Evolutionary conservation across 2,329 filamentous ascomycete species (phyloP).

Genomic region (Trichoderma gracile): DNA sequence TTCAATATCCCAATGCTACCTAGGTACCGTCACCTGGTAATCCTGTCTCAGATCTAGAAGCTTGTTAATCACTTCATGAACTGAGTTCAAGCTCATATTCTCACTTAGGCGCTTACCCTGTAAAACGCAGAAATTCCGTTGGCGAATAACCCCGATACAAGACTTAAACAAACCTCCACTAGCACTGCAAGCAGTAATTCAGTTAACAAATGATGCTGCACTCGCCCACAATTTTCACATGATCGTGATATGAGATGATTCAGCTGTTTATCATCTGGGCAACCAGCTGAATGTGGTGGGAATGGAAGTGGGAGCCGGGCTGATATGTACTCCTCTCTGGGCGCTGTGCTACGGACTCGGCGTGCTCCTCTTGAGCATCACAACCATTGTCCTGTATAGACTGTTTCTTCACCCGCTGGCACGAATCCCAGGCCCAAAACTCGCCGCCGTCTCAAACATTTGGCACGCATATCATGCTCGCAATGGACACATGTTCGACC

Average conservation of each 20-base stretch:
- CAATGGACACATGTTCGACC: conserved; percentile 44
- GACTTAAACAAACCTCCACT: neutral
- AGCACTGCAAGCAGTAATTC: too few species aligned
- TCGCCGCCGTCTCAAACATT: conserved; percentile 49
- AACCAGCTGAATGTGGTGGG: conserved; percentile 2
- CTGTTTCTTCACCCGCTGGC: conserved; percentile 48
- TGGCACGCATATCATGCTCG: conserved; percentile 52
- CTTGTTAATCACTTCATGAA: too few species aligned
- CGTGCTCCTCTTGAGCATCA: conserved; percentile 9
- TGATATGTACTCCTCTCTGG: conserved; percentile 14
- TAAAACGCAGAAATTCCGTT: neutral
- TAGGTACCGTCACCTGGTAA: too few species aligned
- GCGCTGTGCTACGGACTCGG: neutral
- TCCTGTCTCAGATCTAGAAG: too few species aligned
- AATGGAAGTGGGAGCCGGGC: conserved; percentile 9
- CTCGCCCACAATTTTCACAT: neutral
- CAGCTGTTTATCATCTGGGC: neutral
- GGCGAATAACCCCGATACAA: conserved; percentile 1
- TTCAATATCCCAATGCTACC: too few species aligned
- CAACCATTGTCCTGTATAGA: conserved; percentile 39
- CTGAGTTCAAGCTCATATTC: too few species aligned
- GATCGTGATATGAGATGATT: neutral
- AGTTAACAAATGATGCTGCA: neutral
- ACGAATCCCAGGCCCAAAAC: conserved; percentile 47
- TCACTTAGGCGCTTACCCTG: neutral